Evolutionary conservation across 2,329 filamentous ascomycete species (phyloP), one percentile per base, ranked within the genome.

Genomic region (Xylariaceae sp.): DNA sequence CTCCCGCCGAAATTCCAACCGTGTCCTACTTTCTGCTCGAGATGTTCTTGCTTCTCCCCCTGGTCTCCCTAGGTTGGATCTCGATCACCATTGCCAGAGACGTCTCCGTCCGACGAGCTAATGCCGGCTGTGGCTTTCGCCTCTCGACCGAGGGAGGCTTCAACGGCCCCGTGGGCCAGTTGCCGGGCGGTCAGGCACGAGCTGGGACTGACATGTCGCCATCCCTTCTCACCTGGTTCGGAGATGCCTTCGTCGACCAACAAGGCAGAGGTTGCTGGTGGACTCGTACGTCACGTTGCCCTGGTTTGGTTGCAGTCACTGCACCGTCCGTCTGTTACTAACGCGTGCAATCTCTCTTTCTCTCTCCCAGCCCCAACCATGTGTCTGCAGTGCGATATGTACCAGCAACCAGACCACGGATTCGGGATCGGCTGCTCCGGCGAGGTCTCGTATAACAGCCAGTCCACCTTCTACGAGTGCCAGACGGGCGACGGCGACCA

Each of bases 181-280:
- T 89, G 40, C 65, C 59, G 50, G 83, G 87, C 68, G 87, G 87
- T 7, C 86, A 89, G 73, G 81, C 79, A 65, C 79, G 84, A 47
- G 77, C 87, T 44, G 81, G 82, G 40, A 80, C 81, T 42, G 74
- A 73, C 20, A 69, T 82, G 12, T 60, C 72, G 3, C 66, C 77
- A 45, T 78, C 77, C 14, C 74, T 78, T 7, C 89, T 82, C 68
- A 85, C 78, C 54, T 78, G 88, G 63, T 75, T 79, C 59, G 74
- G 75, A 16, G 77, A 77, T 49, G 79, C 81, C 20, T 78, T 89
- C 57, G 81, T 75, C 18, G 86, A 89, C 67, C 69, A 73, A 46
- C 75, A 76, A 46, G 80, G 81, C 44, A 77, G 82, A 54, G 85
- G 86, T 19, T 89, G 87, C 66, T 85, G 87, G 71, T 74, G 88